Evolutionary conservation across 1,284 basidiomycete species (phyloP).

Genomic region (Ganoderma resinaceum): DNA sequence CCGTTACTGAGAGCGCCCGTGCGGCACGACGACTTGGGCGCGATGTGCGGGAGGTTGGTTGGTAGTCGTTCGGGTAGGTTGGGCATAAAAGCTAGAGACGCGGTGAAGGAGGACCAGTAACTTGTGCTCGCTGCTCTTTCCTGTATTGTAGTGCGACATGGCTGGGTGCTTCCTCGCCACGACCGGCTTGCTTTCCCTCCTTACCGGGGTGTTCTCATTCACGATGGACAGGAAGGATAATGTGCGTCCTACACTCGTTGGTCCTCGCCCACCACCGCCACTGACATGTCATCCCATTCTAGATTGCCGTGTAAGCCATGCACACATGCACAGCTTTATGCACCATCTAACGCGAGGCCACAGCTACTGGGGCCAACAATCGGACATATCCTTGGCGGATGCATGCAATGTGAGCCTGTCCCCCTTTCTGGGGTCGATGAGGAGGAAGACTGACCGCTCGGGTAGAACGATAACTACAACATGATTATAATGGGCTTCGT

Average conservation of each 20-base stretch:
- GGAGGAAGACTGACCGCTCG: not conserved
- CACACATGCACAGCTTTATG: not conserved
- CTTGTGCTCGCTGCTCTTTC: not conserved
- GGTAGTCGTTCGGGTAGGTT: not conserved
- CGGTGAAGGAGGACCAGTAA: not conserved
- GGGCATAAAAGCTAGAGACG: not conserved
- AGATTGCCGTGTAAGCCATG: not conserved
- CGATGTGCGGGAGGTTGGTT: not conserved
- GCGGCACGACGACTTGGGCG: not conserved
- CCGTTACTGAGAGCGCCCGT: not conserved
- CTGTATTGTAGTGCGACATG: not conserved
- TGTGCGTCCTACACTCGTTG: not conserved
- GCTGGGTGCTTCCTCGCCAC: not conserved
- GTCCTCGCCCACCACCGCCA: not conserved
- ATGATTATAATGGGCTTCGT: constrained; percentile 67
- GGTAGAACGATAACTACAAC: constrained; percentile 55
- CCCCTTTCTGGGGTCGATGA: not conserved
- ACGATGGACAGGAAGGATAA: not conserved
- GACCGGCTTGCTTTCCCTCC: not conserved
- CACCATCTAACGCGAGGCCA: not conserved
- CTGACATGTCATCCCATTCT: not conserved
- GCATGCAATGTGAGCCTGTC: not conserved
- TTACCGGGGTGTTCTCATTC: not conserved
- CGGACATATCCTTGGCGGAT: not conserved
- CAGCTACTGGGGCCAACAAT: constrained; percentile 6